Percentiles rank a stretch among this genome's conserved stretches.
These are phyloP conservation scores for Rhizomucor miehei DNA, from an alignment of 371 early-diverging fungal genomes.

Conservation along the genomic window DNA sequence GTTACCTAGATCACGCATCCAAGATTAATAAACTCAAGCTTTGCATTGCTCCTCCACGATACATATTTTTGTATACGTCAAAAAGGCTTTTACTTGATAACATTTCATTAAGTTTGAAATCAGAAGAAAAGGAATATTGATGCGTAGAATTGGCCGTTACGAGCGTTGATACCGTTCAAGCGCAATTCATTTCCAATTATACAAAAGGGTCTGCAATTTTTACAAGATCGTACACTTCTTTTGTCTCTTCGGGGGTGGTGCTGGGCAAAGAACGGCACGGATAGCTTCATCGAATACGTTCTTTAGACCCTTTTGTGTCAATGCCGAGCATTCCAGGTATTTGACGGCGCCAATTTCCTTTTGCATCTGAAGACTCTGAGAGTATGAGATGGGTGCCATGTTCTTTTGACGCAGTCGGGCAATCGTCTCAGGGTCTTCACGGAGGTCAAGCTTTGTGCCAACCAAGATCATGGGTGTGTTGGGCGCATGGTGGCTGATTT, in stretches of 20 bases:
- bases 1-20: no score
- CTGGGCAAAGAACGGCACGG: slow-evolving; percentile 76
- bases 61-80: no score
- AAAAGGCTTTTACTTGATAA: no score
- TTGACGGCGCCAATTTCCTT: slow-evolving; percentile 78
- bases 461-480: slow-evolving; percentile 67
- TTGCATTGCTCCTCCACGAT: no score
- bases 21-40: no score
- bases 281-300: slow-evolving; percentile 98
- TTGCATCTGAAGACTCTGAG: slow-evolving; percentile 71
- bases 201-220: slow-evolving; percentile 9
- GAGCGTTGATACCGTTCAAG: no score
- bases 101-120: neutral
- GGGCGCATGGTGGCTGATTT: slow-evolving; percentile 61
- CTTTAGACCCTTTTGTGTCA: slow-evolving; percentile 89
- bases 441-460: slow-evolving; percentile 70
- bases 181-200: no score
- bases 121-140: slow-evolving; percentile 2
- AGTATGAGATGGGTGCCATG: slow-evolving; percentile 72
- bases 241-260: slow-evolving; percentile 39
- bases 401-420: slow-evolving; percentile 60
- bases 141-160: no score
- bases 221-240: slow-evolving; percentile 74
- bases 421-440: slow-evolving; percentile 58
- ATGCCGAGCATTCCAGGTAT: slow-evolving; percentile 87